Percentiles rank a stretch among this genome's conserved stretches.
These are phyloP conservation scores for Leishmania major DNA, from an alignment of 208 protist genomes.

Conservation along the genomic window DNA sequence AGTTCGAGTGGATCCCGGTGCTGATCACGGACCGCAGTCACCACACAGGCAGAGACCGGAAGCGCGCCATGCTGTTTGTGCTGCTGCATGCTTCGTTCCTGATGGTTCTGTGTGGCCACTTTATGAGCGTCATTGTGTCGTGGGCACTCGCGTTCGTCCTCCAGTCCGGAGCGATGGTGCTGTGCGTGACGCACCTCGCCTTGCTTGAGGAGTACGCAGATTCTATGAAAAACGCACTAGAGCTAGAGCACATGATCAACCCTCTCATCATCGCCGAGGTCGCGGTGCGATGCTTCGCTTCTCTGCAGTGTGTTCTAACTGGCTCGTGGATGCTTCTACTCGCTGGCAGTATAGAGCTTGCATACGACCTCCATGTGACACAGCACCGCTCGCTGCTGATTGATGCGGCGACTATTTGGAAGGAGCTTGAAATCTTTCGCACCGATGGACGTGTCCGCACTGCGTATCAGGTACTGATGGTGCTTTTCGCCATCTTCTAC, in stretches of 20 bases:
- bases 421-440: constrained; percentile 40
- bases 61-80: constrained; percentile 49
- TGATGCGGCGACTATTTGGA: constrained; percentile 74
- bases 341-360: constrained; percentile 47
- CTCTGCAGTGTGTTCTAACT: constrained; percentile 46
- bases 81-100: constrained; percentile 60
- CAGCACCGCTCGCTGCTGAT: constrained; percentile 49
- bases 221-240: constrained; percentile 54
- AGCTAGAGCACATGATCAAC: constrained; percentile 61
- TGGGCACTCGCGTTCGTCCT: constrained; percentile 60
- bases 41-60: constrained; percentile 37
- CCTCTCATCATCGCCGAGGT: constrained; percentile 55
- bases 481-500: constrained; percentile 29
- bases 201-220: constrained; percentile 59
- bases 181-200: constrained; percentile 45
- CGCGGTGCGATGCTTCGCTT: constrained; percentile 55
- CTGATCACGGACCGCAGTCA: constrained; percentile 47
- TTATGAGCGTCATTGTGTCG: constrained; percentile 35
- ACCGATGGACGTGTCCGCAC: constrained; percentile 49
- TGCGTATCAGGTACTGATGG: constrained; percentile 42
- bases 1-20: constrained; percentile 72
- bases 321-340: constrained; percentile 39
- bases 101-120: constrained; percentile 45
- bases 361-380: constrained; percentile 55
- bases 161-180: constrained; percentile 43